Percentiles rank a stretch among this genome's conserved stretches.
phyloP scores from a whole-genome alignment of 2,329 filamentous ascomycete species.

The Knufia fluminis region DNA sequence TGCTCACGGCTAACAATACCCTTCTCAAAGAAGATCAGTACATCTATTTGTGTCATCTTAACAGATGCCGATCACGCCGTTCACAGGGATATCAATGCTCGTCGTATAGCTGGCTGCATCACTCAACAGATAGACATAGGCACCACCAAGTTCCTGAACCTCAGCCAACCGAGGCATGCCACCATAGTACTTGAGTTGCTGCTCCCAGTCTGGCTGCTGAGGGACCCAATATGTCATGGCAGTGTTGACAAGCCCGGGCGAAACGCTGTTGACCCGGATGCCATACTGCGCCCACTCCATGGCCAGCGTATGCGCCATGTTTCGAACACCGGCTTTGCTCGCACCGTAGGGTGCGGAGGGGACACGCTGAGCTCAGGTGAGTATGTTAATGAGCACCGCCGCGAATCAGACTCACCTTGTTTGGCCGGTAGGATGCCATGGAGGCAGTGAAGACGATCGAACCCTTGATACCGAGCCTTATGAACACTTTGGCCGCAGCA shows the following conservation, averaged over 20 bases:
- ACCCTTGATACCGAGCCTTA: conserved; percentile 37
- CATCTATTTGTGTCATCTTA: too few species aligned
- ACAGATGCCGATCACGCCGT: conserved; percentile 35
- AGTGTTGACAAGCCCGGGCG: conserved; percentile 25
- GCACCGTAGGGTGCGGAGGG: conserved; percentile 37
- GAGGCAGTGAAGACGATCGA: conserved; percentile 39
- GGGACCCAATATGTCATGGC: conserved; percentile 44
- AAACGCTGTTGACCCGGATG: conserved; percentile 25
- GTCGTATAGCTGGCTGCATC: conserved; percentile 27
- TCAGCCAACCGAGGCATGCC: conserved; percentile 45
- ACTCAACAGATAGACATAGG: conserved; percentile 41
- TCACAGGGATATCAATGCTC: conserved; percentile 4
- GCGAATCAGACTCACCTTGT: conserved; percentile 33
- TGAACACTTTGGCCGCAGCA: conserved; percentile 37
- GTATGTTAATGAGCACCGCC: too few species aligned
- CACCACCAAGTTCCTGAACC: conserved; percentile 43
- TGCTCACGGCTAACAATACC: too few species aligned
- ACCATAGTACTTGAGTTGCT: conserved; percentile 47
- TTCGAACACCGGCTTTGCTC: conserved; percentile 36
- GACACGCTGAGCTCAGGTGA: conserved; percentile 19
- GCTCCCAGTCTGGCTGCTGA: conserved; percentile 41
- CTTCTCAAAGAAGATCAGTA: too few species aligned
- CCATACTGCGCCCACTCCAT: conserved; percentile 30
- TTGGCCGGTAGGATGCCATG: conserved; percentile 41
- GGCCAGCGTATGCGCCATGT: conserved; percentile 33